These are phyloP conservation scores for Rhodotorula sp. DNA, from an alignment of 1,284 basidiomycete genomes.

Conservation along the genomic window DNA sequence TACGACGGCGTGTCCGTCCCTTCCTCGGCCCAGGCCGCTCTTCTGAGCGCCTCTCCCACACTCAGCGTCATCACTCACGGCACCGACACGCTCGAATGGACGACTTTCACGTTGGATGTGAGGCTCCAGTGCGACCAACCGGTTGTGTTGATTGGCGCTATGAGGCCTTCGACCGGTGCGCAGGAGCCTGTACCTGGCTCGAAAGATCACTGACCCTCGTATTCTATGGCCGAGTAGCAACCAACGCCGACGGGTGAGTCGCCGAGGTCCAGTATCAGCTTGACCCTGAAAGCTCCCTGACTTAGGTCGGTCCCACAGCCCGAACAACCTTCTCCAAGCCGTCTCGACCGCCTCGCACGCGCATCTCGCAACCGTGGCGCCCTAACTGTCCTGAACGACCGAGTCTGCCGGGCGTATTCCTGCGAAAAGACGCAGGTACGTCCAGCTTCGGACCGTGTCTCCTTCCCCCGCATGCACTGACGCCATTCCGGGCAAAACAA, in stretches of 20 bases:
- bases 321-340: constrained; percentile 46
- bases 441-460: too few species aligned
- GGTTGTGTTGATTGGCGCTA: constrained; percentile 48
- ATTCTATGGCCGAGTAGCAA: constrained; percentile 15
- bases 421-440: neutral
- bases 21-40: neutral
- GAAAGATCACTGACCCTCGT: too few species aligned
- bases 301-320: constrained; percentile 40
- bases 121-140: constrained; percentile 44
- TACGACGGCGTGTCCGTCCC: constrained; percentile 30
- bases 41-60: neutral
- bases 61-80: neutral
- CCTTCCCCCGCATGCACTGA: too few species aligned
- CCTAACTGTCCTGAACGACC: constrained; percentile 47
- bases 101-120: constrained; percentile 42
- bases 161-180: constrained; percentile 45
- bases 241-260: constrained; percentile 28
- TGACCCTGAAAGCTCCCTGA: too few species aligned
- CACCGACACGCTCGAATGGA: constrained; percentile 48
- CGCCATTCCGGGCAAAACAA: constrained; percentile 19
- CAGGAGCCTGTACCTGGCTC: too few species aligned
- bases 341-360: constrained; percentile 42
- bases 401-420: constrained; percentile 38
- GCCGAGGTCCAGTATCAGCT: neutral
- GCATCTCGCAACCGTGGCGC: constrained; percentile 42